phyloP scores from a whole-genome alignment of 225 moss, liverwort and hornwort species.

The Thuidium tamariscinum region DNA sequence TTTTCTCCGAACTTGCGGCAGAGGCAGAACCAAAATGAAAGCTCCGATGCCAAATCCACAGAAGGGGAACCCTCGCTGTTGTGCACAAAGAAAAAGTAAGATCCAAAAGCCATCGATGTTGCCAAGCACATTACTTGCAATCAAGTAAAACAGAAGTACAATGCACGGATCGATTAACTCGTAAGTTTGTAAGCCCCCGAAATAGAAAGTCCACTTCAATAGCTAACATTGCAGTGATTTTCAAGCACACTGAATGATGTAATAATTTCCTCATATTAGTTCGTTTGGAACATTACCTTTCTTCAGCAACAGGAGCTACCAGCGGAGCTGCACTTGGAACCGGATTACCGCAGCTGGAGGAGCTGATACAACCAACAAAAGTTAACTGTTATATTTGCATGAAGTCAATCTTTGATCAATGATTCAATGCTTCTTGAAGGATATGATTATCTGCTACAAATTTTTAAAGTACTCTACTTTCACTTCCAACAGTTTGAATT shows the following conservation, averaged over 20 bases:
- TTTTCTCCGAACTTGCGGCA: conserved; percentile 9
- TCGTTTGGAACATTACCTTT: too few species aligned
- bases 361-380: too few species aligned
- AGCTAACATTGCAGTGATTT: neutral
- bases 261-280: neutral
- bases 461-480: too few species aligned
- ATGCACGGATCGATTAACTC: too few species aligned
- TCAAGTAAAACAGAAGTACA: neutral
- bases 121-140: neutral
- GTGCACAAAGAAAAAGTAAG: neutral
- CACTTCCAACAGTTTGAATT: too few species aligned
- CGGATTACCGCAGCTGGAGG: too few species aligned
- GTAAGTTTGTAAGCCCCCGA: neutral
- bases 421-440: too few species aligned
- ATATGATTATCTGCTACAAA: too few species aligned
- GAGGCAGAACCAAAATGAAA: conserved; percentile 3
- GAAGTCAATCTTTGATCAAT: too few species aligned
- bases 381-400: too few species aligned
- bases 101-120: neutral
- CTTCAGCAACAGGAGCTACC: too few species aligned
- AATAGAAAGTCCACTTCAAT: neutral
- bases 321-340: too few species aligned
- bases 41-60: conserved; percentile 20
- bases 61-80: neutral
- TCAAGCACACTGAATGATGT: neutral